Base-by-base conservation (phyloP, 2,329 filamentous ascomycete genomes). In the Botrytis paeoniae region DNA sequence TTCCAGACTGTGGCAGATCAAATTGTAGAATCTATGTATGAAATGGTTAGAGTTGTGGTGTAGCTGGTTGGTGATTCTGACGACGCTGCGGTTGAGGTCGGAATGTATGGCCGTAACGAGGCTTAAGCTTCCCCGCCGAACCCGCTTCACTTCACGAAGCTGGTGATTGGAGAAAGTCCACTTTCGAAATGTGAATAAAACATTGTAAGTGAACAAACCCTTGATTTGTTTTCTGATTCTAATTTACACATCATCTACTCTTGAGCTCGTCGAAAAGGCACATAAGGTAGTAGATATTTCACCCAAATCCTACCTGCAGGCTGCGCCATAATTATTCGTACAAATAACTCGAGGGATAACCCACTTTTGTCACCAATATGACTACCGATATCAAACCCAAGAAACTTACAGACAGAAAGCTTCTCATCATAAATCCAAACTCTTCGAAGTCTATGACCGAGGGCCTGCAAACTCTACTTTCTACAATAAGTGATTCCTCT, bases 391-490 rank as follows among this genome's bases (percentile, higher is more conserved):
- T 32, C 51, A 72, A 32, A 22, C 35, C 35, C 18, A 57, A 25
- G 14, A 68, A 16, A 57, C 25, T 32, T 57, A 32, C 35, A 83
- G 16, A 63, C 39, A 73, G 82, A 75, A 85, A 81, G 75, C 89
- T 95, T 75, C 85, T 95, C 59, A 84, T 95, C 74, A 86, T 95
- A 78, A 95, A 96, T 79, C 93, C 93, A 48, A 96, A 96, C 83
- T 94, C 92, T 3, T 93, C 91, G 1, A 78, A 83, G 72, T 84
- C 85, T 72, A 95, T 95, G 92, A 95, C 92, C 18, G 84, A 88
- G 10, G 88, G 87, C 39, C 85, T 95, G 78, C 85, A 86, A 72
- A 79, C 82, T 64, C 83, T 85, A 66, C 84, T 90, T 73, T 81
- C 83, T 45, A 68, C 62, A 41, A 45, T 72, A 54, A 57, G 45